Conservation (phyloP, 345 rosid genomes). For the Gossypium rotundifolium region DNA sequence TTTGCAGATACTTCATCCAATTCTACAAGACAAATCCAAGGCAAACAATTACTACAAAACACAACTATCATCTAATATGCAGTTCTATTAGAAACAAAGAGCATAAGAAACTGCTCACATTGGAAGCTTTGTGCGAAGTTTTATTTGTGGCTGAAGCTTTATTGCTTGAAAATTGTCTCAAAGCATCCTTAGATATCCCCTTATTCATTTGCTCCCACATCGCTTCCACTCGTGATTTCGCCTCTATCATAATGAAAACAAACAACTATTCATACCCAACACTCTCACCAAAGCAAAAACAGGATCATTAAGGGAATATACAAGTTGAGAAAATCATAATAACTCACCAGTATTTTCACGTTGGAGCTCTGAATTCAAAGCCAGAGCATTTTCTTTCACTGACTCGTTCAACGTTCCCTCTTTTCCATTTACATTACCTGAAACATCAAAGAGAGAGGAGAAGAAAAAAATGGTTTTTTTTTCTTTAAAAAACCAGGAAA, state of each 20-base stretch:
- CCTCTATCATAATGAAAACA: conserved; percentile 20
- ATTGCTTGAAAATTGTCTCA: conserved; percentile 27
- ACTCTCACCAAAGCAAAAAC: not conserved
- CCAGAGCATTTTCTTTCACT: conserved; percentile 22
- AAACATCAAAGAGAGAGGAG: conserved; percentile 1
- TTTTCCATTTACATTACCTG: conserved; percentile 19
- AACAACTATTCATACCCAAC: not conserved
- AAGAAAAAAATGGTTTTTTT: not conserved
- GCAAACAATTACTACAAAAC: not conserved
- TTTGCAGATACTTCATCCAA: conserved; percentile 29
- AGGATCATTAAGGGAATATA: not conserved
- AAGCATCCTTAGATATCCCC: conserved; percentile 31
- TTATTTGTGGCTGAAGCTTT: conserved; percentile 19
- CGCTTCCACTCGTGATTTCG: conserved; percentile 38
- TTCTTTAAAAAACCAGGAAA: not conserved
- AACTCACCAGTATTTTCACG: conserved; percentile 28
- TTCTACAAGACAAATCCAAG: conserved; percentile 23
- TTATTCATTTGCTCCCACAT: conserved; percentile 68
- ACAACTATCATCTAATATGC: not conserved
- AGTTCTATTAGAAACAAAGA: not conserved
- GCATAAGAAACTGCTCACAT: conserved; percentile 35
- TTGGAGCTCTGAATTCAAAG: conserved; percentile 18
- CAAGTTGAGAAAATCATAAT: not conserved
- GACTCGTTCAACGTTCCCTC: conserved; percentile 27
- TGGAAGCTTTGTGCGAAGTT: conserved; percentile 25